A percentile compares a stretch with the other conserved stretches of the same genome.
These are phyloP conservation scores for Hypseocharis bilobata DNA, from an alignment of 441 rosid species.

Conservation along the genomic window DNA sequence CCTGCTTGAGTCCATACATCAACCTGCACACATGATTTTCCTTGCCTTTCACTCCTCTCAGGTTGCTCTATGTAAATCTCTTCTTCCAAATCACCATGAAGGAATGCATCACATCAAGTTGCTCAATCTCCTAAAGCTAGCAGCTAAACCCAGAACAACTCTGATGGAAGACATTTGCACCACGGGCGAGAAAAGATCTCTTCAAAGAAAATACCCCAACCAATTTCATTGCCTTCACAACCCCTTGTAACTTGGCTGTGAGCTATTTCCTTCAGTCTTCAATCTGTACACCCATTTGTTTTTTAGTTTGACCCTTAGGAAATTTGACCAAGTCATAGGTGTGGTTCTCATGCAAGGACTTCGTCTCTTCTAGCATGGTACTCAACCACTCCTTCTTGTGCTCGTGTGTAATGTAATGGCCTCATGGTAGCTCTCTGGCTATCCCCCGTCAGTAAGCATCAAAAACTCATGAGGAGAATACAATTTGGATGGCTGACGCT, in stretches of 20 bases:
- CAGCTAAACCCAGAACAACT: neutral
- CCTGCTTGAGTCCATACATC: neutral
- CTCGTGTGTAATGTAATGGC: neutral
- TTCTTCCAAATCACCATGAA: neutral
- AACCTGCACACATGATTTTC: neutral
- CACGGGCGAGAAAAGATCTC: neutral
- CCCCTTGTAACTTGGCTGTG: neutral
- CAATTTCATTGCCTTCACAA: no score
- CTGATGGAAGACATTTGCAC: neutral
- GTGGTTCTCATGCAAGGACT: neutral
- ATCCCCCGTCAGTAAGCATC: neutral
- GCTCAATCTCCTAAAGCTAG: neutral
- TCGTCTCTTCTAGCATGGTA: neutral
- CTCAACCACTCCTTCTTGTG: neutral
- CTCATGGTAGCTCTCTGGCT: neutral
- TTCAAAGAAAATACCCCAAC: no score
- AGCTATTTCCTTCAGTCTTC: neutral
- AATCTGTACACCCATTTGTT: neutral
- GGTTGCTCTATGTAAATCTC: neutral
- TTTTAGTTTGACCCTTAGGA: neutral
- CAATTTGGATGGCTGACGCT: no score
- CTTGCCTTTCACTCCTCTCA: neutral
- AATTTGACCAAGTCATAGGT: neutral
- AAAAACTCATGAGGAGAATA: no score
- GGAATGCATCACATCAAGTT: constrained; percentile 1